Evolutionary conservation across 2,329 filamentous ascomycete genomes (phyloP), one percentile per base, ranked within the genome.

Genomic region (Chlorencoelia australis): DNA sequence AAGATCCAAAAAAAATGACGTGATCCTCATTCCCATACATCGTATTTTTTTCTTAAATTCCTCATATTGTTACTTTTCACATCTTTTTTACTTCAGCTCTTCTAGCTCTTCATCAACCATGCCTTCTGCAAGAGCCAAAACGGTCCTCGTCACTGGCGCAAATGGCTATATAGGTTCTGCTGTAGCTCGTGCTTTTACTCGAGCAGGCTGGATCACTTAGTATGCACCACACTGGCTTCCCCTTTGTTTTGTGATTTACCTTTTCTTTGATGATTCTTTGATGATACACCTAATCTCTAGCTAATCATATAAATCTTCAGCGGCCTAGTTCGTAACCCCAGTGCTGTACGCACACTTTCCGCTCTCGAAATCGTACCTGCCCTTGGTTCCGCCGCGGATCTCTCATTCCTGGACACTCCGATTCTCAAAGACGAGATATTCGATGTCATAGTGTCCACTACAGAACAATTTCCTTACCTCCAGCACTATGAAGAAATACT

Each of bases 91-190:
- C n/a, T n/a, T n/a, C n/a, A n/a, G n/a, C n/a, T n/a, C n/a, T n/a
- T n/a, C n/a, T n/a, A n/a, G n/a, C n/a, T n/a, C n/a, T n/a, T n/a
- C n/a, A n/a, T n/a, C n/a, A n/a, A n/a, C n/a, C n/a, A 24, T 24
- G 10, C 5, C 15, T 3, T 13, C 21, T 28, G 14, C 22, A n/a
- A 2, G n/a, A 1, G 20, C 27, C 7, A 38, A 36, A 17, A 59
- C 56, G 1, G 65, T 62, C n/a, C 53, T 69, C 5, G 58, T 69
- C 16, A 67, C 61, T 2, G 67, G 66, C 7, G 65, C 66, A 9
- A 67, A 67, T 34, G 66, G 66, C 7, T 69, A 66, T 47, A 63
- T 69, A 26, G 67, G 67, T 22, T 57, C 51, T 15, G 62, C 64
- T 1, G 64, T 69, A 0, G 58, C 59, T 37, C 57, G 59, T 13